Evolutionary conservation across 495 filamentous ascomycete genomes (phyloP).

Genomic region (Acidiella bohemica): DNA sequence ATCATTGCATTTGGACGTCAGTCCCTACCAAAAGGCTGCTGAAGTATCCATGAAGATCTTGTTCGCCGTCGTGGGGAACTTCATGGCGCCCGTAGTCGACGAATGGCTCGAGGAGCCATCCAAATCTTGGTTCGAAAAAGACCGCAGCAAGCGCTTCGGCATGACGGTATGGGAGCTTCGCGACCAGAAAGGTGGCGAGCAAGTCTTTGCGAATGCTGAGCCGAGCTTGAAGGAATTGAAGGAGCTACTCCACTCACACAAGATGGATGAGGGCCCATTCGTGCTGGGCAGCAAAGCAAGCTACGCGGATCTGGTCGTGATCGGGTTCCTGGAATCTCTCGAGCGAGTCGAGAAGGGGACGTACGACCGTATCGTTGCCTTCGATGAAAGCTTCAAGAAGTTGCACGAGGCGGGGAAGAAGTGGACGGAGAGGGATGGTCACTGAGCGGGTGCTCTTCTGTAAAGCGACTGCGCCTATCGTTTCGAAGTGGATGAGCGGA

Average conservation of each 20-base stretch:
- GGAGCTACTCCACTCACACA: constrained; percentile 28
- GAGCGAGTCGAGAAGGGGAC: constrained; percentile 18
- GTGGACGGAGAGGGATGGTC: constrained; percentile 23
- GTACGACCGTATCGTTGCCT: constrained; percentile 16
- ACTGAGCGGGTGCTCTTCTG: too few relatives aligned
- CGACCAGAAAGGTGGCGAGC: constrained; percentile 30
- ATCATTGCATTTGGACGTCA: constrained; percentile 37
- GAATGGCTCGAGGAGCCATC: constrained; percentile 31
- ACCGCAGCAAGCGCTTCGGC: constrained; percentile 30
- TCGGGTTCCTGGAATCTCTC: constrained; percentile 25
- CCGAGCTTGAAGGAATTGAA: constrained; percentile 30
- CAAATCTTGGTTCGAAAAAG: constrained; percentile 33
- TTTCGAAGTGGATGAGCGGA: too few relatives aligned
- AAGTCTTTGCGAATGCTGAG: constrained; percentile 28
- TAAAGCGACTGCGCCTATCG: too few relatives aligned
- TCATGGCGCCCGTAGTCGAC: constrained; percentile 27
- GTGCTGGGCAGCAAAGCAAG: constrained; percentile 28
- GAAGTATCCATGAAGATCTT: constrained; percentile 15
- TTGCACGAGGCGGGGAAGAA: constrained; percentile 22
- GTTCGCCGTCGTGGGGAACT: constrained; percentile 17
- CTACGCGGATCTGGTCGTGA: constrained; percentile 31
- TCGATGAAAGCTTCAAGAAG: constrained; percentile 18
- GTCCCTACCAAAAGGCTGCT: constrained; percentile 26
- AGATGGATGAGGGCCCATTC: constrained; percentile 42
- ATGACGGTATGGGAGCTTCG: constrained; percentile 33